A percentile compares a stretch with the other conserved stretches of the same genome.
These are phyloP conservation scores for Fusarium fujikuroi DNA, from an alignment of 2,329 filamentous ascomycete genomes.

Conservation along the genomic window DNA sequence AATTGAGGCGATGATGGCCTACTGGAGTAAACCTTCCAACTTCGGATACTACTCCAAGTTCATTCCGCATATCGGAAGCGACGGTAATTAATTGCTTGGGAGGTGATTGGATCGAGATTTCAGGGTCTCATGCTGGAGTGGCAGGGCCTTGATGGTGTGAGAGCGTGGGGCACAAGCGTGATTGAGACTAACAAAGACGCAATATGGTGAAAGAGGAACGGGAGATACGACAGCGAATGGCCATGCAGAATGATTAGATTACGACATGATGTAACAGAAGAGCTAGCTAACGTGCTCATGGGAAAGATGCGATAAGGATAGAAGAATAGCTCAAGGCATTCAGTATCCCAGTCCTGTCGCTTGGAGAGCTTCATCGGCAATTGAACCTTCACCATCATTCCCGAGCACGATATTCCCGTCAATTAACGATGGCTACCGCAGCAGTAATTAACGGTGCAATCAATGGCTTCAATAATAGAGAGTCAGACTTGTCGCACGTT, in stretches of 20 bases:
- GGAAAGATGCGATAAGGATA: slow-evolving; percentile 3
- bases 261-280: slow-evolving; percentile 30
- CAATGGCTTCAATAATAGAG: background rate
- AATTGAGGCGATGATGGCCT: background rate
- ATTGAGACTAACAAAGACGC: slow-evolving; percentile 22
- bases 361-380: background rate
- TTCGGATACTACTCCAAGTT: background rate
- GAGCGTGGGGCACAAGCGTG: slow-evolving; percentile 40
- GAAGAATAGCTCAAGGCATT: background rate
- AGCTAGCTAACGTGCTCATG: slow-evolving; percentile 34
- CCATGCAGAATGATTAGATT: background rate
- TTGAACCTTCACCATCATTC: background rate
- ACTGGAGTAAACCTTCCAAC: background rate
- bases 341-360: background rate
- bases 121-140: background rate
- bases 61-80: background rate
- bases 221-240: slow-evolving; percentile 14
- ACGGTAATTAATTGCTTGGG: background rate
- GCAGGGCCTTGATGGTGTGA: slow-evolving; percentile 41
- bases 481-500: slow-evolving; percentile 1
- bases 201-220: slow-evolving; percentile 20
- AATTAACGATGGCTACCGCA: slow-evolving; percentile 18
- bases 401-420: background rate
- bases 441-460: slow-evolving; percentile 14
- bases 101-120: background rate